Conservation (phyloP, 495 filamentous ascomycete species). For the Trichoderma gamsii region DNA sequence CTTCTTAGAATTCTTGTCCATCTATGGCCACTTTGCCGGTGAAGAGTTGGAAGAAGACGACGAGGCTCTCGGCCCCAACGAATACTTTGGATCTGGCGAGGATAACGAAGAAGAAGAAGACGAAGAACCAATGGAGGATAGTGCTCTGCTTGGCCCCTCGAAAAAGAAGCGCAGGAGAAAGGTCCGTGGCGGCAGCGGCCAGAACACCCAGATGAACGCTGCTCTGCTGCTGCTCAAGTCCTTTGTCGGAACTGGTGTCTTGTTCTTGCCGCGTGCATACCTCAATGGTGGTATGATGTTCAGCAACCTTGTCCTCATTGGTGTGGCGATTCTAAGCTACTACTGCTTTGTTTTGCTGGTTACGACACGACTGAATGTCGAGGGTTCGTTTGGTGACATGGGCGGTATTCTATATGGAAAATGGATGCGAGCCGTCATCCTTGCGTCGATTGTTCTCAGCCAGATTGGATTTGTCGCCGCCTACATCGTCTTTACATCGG, state of each 20-base stretch:
- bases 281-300: conserved; percentile 97
- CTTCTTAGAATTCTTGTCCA: conserved; percentile 89
- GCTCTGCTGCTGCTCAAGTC: conserved; percentile 84
- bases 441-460: conserved; percentile 83
- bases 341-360: conserved; percentile 95
- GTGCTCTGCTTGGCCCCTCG: conserved; percentile 68
- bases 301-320: conserved; percentile 80
- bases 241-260: conserved; percentile 94
- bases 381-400: conserved; percentile 93
- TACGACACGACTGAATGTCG: conserved; percentile 72
- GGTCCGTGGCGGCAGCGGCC: conserved; percentile 60
- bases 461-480: conserved; percentile 93
- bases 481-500: conserved; percentile 97
- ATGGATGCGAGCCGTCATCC: conserved; percentile 80
- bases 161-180: conserved; percentile 66
- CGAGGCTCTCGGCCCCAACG: conserved; percentile 73
- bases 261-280: conserved; percentile 88
- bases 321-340: conserved; percentile 78
- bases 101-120: conserved; percentile 56
- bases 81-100: conserved; percentile 72
- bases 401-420: conserved; percentile 87
- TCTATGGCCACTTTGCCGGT: conserved; percentile 96
- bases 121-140: conserved; percentile 71
- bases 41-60: conserved; percentile 95
- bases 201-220: conserved; percentile 65